These are phyloP conservation scores for Sphaerulina vaccinii DNA, from an alignment of 2,329 filamentous ascomycete genomes.

Conservation along the genomic window DNA sequence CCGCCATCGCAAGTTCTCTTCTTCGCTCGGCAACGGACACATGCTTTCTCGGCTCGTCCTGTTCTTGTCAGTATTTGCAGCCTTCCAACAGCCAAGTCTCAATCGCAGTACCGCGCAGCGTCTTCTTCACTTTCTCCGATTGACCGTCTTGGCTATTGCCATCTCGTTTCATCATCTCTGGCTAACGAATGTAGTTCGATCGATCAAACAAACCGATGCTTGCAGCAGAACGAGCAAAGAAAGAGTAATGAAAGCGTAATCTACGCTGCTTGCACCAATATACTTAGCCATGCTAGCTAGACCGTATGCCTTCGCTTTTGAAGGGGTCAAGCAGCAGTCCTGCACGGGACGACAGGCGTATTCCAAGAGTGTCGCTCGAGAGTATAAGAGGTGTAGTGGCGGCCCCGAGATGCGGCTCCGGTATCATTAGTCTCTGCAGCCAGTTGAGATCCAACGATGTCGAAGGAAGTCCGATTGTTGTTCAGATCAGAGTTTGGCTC, in stretches of 20 bases:
- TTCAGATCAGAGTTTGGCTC: slow-evolving; percentile 14
- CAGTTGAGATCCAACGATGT: slow-evolving; percentile 17
- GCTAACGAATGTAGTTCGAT: background rate
- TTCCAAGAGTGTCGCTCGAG: slow-evolving; percentile 10
- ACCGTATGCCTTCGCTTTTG: slow-evolving; percentile 11
- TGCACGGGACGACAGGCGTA: slow-evolving; percentile 6
- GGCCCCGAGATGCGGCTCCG: slow-evolving; percentile 19
- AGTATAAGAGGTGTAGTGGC: slow-evolving; percentile 11
- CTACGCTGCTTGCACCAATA: slow-evolving; percentile 5
- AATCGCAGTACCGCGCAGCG: slow-evolving; percentile 12
- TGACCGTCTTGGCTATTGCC: slow-evolving; percentile 16
- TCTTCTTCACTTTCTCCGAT: slow-evolving; percentile 25
- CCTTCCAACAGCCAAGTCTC: background rate
- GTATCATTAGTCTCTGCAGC: background rate
- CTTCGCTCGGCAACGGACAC: slow-evolving; percentile 27
- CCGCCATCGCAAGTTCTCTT: slow-evolving; percentile 26
- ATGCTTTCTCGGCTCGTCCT: slow-evolving; percentile 25
- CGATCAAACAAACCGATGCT: background rate
- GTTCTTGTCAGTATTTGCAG: background rate
- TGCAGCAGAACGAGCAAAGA: background rate
- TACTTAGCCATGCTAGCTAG: slow-evolving; percentile 2
- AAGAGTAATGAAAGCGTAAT: background rate
- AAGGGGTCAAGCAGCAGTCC: slow-evolving; percentile 7
- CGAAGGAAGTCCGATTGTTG: slow-evolving; percentile 11
- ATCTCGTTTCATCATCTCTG: slow-evolving; percentile 20